phyloP scores from a whole-genome alignment of 257 asterid genomes.

The Solanum raphanifolium region DNA sequence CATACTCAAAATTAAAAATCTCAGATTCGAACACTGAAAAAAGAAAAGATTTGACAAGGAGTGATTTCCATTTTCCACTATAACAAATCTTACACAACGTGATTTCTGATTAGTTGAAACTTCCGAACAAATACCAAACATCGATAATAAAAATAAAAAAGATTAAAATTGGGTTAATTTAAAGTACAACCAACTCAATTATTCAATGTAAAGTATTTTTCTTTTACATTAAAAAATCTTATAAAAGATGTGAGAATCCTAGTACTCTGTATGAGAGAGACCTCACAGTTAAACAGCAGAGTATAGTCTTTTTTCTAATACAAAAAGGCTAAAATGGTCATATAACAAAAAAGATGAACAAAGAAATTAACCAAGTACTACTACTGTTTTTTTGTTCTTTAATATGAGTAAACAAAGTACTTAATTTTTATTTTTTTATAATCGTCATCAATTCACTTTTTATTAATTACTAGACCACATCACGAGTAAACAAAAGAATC shows the following conservation, averaged over 20 bases:
- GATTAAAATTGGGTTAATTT: neutral
- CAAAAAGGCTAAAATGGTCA: neutral
- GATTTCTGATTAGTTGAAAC: no score
- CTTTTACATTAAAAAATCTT: neutral
- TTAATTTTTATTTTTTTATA: no score
- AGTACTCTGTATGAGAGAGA: neutral
- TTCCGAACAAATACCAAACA: rapidly evolving
- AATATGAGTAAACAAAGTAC: neutral
- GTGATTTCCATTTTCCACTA: neutral
- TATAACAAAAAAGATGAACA: neutral
- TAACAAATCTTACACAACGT: no score
- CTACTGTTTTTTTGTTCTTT: neutral
- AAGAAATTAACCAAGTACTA: no score
- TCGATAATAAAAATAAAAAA: no score
- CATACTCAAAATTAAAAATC: no score
- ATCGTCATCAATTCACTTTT: neutral
- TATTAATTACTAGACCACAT: neutral
- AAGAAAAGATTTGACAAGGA: neutral
- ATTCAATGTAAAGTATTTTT: neutral
- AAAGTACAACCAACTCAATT: neutral
- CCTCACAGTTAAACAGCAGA: neutral
- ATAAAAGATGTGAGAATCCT: neutral
- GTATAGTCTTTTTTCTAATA: neutral
- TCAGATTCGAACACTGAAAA: rapidly evolving
- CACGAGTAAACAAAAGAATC: neutral